Evolutionary conservation across 345 rosid species (phyloP).

Genomic region (Camelina hispida): DNA sequence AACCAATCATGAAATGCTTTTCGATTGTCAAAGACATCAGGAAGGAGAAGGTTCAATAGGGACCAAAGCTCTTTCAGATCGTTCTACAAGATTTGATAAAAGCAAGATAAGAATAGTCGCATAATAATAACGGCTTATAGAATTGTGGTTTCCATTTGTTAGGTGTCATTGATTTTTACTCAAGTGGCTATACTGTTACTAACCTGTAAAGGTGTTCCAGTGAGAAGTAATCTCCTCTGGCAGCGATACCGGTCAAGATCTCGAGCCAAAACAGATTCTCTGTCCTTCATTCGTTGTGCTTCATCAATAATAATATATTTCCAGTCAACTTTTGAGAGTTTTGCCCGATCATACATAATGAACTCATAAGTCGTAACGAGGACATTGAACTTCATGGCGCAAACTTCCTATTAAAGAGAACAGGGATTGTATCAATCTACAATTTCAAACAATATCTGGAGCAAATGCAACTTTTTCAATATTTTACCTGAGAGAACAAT

Average conservation of each 20-base stretch:
- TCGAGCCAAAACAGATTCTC: constrained; percentile 99
- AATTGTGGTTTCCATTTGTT: constrained; percentile 27
- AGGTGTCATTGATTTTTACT: constrained; percentile 13
- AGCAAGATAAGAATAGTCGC: constrained; percentile 20
- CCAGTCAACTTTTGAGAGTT: constrained; percentile 98
- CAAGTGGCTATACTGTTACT: constrained; percentile 43
- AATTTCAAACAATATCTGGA: constrained; percentile 19
- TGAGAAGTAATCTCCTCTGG: constrained; percentile 98
- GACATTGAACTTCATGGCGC: constrained; percentile 95
- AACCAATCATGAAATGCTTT: constrained; percentile 99
- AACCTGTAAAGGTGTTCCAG: constrained; percentile 99
- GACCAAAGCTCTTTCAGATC: constrained; percentile 99
- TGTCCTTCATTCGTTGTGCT: constrained; percentile 99
- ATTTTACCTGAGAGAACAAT: constrained; percentile 88
- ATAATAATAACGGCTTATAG: constrained; percentile 20
- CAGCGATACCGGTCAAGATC: constrained; percentile 99
- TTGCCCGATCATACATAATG: constrained; percentile 97
- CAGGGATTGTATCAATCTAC: constrained; percentile 34
- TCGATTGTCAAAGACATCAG: constrained; percentile 98
- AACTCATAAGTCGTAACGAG: constrained; percentile 99
- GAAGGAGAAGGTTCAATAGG: constrained; percentile 94
- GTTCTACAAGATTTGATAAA: constrained; percentile 62
- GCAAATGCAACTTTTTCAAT: constrained; percentile 32
- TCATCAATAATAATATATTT: constrained; percentile 97
- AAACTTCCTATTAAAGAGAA: constrained; percentile 74